Evolutionary conservation across 1,139 yeast species (phyloP).

Genomic region (Debaryomycetaceae sp.): DNA sequence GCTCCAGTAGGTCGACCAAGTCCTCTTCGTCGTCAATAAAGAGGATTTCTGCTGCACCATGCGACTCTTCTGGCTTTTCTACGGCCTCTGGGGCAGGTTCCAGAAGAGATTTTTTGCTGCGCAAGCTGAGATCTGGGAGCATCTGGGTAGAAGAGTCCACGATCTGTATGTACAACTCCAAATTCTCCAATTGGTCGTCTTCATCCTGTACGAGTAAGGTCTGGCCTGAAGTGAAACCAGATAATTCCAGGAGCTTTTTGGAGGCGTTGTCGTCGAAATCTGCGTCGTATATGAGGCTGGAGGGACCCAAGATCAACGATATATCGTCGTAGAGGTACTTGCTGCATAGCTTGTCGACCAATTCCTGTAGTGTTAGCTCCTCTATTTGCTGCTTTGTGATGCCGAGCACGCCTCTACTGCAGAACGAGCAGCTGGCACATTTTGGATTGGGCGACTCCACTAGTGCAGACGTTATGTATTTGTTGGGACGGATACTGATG

Average conservation of each 20-base stretch:
- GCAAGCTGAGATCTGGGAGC: not conserved
- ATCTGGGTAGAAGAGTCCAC: conserved; percentile 7
- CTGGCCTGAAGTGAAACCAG: conserved; percentile 56
- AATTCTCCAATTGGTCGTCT: conserved; percentile 59
- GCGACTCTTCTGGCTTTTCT: conserved; percentile 8
- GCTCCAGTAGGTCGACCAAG: conserved; percentile 12
- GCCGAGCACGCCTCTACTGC: conserved; percentile 41
- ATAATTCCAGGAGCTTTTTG: conserved; percentile 46
- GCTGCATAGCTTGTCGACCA: conserved; percentile 43
- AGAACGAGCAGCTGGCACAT: conserved; percentile 75
- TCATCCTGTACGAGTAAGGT: conserved; percentile 76
- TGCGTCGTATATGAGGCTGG: conserved; percentile 70
- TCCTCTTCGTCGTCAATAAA: conserved; percentile 8
- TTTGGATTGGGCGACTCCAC: conserved; percentile 58
- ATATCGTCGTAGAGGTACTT: conserved; percentile 60
- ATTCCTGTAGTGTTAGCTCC: conserved; percentile 27
- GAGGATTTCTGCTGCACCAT: conserved; percentile 7
- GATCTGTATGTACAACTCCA: conserved; percentile 61
- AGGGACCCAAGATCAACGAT: conserved; percentile 56
- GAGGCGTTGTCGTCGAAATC: conserved; percentile 82
- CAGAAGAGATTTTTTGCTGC: not conserved
- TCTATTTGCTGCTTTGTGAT: conserved; percentile 14
- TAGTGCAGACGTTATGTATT: conserved; percentile 63
- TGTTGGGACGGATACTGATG: conserved; percentile 66
- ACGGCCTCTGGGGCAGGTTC: not conserved